phyloP scores from a whole-genome alignment of 2,329 filamentous ascomycete species.

The Blastomyces silverae region DNA sequence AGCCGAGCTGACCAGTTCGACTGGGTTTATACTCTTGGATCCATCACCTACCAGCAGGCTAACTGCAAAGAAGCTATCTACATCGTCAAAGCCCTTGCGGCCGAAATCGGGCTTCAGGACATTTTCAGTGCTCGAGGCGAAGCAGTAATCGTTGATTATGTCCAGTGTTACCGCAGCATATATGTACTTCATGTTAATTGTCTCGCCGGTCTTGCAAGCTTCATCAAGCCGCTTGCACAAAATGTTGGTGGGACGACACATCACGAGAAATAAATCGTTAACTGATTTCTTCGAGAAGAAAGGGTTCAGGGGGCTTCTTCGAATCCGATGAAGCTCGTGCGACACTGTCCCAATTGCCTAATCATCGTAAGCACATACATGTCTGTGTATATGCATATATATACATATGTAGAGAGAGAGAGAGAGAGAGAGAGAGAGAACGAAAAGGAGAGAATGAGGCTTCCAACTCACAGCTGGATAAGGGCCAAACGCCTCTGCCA shows the following conservation, averaged over 20 bases:
- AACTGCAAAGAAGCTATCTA: not conserved
- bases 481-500: not conserved
- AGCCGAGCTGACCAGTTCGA: too few species aligned
- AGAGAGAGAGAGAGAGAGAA: not conserved
- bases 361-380: not conserved
- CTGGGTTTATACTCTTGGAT: not conserved
- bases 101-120: not conserved
- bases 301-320: conserved; percentile 35
- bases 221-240: conserved; percentile 13
- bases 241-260: conserved; percentile 25
- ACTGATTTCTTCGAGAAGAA: conserved; percentile 40
- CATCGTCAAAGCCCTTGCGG: not conserved
- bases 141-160: conserved; percentile 36
- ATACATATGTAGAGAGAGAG: conserved; percentile 6
- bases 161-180: conserved; percentile 36
- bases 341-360: not conserved
- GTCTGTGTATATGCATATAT: conserved; percentile 18
- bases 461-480: not conserved
- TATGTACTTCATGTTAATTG: conserved; percentile 22
- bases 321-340: conserved; percentile 35
- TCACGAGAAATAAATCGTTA: conserved; percentile 29
- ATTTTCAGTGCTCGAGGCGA: conserved; percentile 10
- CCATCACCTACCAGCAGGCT: not conserved
- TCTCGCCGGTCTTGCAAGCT: conserved; percentile 8
- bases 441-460: not conserved